These are phyloP conservation scores for Diversispora epigaea DNA, from an alignment of 192 early-diverging fungal genomes.

Conservation along the genomic window DNA sequence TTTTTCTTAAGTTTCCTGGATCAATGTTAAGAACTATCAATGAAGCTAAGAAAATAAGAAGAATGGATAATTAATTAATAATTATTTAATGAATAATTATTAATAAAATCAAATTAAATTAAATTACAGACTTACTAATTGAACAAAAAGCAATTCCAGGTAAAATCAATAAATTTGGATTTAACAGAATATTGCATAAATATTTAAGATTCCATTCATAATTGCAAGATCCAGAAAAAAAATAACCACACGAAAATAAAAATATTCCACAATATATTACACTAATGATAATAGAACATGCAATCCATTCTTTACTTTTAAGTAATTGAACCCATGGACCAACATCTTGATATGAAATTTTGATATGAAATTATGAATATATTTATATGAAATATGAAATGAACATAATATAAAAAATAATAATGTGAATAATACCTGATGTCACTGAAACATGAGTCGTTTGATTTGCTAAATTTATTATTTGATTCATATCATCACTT, in stretches of 20 bases:
- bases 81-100: not conserved
- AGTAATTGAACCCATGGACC: not conserved
- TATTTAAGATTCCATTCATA: too few relatives aligned
- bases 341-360: not conserved
- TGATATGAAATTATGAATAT: not conserved
- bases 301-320: not conserved
- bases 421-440: not conserved
- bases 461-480: not conserved
- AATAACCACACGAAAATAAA: not conserved
- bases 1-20: not conserved
- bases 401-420: not conserved
- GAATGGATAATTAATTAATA: not conserved
- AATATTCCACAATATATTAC: not conserved
- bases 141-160: constrained; percentile 5
- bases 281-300: not conserved
- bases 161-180: not conserved
- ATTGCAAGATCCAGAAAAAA: not conserved
- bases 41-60: not conserved
- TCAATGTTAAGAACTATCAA: not conserved
- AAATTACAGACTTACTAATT: not conserved
- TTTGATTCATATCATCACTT: not conserved
- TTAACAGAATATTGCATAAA: not conserved
- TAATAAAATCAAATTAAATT: not conserved
- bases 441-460: not conserved
- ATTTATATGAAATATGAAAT: not conserved